Evolutionary conservation across 257 asterid genomes (phyloP), one percentile per base, ranked within the genome.

Genomic region (Nicotiana tomentosiformis): DNA sequence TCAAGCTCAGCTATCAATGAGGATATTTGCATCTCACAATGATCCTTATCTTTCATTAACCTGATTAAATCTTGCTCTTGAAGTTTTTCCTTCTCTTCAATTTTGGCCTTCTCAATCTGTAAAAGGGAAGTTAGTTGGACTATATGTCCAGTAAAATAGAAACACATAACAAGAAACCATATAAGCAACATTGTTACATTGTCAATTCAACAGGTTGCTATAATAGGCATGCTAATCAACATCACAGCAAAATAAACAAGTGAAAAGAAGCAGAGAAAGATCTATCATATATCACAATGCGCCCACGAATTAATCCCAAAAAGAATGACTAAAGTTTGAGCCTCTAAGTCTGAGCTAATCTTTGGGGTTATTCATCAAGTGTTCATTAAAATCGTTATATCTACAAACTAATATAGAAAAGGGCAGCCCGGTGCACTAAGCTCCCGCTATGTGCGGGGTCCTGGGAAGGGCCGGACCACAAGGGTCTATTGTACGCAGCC

Each of bases 61-160:
- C 84, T 88, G 84, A 88, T 80, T 70, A 91, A 77, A 76, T 92
- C 92, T 78, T 90, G 89, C 77, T 90, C 86, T 76, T 90, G 92
- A 8, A 78, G 90, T 84, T 89, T 91, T 84, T 86, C 95, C 89
- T 85, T 88, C 92, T 91, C 95, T 88, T 91, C 98, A 58, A 87
- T 86, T 85, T 82, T 90, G 77, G 87, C 83, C 91, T 90, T 96
- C 90, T 92, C 97, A 86, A 90, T 82, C 98, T 94, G 90, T 80
- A 86, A 81, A 35, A 84, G 20, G 78, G 82, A 89, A 58, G 74
- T 81, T 58, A 76, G 83, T 37, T 16, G 43, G 80, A 51, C 43
- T 49, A 49, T 57, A 49, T 51, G 64, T 76, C 9, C 80, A 76
- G 23, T 23, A 49, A 46, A 74, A 14, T 29, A 74, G 77, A 84